A percentile compares a stretch with the other conserved stretches of the same genome.
Conservation (phyloP, 2,329 filamentous ascomycete species). For the Cercospora sojina region DNA sequence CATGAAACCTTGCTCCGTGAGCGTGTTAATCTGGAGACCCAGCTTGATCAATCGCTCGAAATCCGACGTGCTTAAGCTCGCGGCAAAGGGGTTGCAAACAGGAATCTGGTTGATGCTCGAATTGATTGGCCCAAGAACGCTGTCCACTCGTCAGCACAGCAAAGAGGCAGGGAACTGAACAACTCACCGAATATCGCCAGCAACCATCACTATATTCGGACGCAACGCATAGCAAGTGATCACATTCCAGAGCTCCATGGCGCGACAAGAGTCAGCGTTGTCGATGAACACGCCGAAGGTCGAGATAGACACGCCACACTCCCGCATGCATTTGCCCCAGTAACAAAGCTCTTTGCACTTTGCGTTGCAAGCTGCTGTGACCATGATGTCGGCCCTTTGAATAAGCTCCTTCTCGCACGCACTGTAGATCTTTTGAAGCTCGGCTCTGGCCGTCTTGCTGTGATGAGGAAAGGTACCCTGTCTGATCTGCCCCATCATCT, state of each 20-base stretch:
- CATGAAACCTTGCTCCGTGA: conserved; percentile 24
- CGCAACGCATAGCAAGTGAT: conserved; percentile 19
- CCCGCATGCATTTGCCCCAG: not conserved
- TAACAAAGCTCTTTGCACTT: not conserved
- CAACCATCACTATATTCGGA: conserved; percentile 21
- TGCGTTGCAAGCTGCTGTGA: not conserved
- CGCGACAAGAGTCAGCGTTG: conserved; percentile 21
- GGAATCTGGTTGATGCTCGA: conserved; percentile 8
- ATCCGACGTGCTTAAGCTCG: conserved; percentile 18
- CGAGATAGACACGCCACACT: not conserved
- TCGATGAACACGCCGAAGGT: conserved; percentile 21
- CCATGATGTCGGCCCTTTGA: not conserved
- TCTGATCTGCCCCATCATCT: not conserved
- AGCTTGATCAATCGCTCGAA: conserved; percentile 16
- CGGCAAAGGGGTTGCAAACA: conserved; percentile 21
- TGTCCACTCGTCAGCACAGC: not conserved
- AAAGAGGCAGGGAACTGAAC: not conserved
- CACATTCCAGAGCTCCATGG: conserved; percentile 23
- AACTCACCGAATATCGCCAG: conserved; percentile 26
- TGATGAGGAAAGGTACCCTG: not conserved
- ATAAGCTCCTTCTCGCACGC: not conserved
- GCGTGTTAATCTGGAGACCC: conserved; percentile 13
- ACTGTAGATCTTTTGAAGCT: not conserved
- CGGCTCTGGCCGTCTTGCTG: not conserved
- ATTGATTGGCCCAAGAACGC: conserved; percentile 24